phyloP scores from a whole-genome alignment of 2,329 filamentous ascomycete genomes.

The Xylaria hypoxylon region DNA sequence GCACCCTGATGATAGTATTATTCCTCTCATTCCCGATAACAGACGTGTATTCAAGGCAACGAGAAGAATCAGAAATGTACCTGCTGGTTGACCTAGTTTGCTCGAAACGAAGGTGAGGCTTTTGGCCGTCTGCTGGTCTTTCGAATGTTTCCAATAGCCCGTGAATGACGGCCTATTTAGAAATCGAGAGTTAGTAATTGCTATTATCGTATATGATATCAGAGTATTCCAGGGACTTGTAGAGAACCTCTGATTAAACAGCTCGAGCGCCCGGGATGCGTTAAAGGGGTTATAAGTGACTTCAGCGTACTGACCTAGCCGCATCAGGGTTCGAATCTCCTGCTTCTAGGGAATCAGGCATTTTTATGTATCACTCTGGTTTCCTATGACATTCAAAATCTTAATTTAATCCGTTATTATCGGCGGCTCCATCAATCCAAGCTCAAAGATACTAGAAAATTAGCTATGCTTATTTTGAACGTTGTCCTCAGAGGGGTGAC shows the following conservation, averaged over 20 bases:
- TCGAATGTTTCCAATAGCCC: conserved; percentile 60
- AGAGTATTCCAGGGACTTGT: not conserved
- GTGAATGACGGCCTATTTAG: conserved; percentile 58
- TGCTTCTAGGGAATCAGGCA: conserved; percentile 22
- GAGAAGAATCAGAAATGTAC: conserved; percentile 39
- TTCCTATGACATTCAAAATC: not conserved
- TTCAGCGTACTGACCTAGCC: not conserved
- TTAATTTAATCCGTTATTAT: not conserved
- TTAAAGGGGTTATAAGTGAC: not conserved
- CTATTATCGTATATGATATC: not conserved
- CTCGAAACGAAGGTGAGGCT: conserved; percentile 54
- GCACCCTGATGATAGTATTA: not conserved
- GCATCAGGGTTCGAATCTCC: conserved; percentile 30
- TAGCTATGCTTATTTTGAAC: not conserved
- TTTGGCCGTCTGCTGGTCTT: conserved; percentile 52
- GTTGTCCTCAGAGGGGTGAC: not conserved
- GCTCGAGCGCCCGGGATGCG: not conserved
- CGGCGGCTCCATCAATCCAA: not conserved
- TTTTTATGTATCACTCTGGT: not conserved
- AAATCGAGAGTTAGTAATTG: not conserved
- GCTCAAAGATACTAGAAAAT: not conserved
- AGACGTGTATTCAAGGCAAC: not conserved
- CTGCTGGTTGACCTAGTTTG: conserved; percentile 44
- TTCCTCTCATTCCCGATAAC: not conserved
- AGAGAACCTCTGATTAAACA: not conserved